Percentiles rank a stretch among this genome's conserved stretches.
Evolutionary conservation across 1,139 yeast genomes (phyloP).

Genomic region (Hansenula sp.): DNA sequence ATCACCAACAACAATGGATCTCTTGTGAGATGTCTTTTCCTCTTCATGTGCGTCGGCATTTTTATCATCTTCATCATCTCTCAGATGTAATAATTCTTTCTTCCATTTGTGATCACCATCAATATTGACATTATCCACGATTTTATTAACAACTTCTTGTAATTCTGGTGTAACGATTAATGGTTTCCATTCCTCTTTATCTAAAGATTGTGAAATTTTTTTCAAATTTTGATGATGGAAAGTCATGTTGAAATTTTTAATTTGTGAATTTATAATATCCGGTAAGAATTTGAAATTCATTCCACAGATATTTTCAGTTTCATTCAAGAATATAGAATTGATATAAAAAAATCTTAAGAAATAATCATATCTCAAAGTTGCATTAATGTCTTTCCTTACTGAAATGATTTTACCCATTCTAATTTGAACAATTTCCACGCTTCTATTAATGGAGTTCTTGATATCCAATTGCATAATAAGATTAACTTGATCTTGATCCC

Average conservation of each 20-base stretch:
- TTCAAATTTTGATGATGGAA: conserved; percentile 50
- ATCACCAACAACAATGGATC: conserved; percentile 37
- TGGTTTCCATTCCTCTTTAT: conserved; percentile 80
- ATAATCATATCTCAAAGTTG: conserved; percentile 47
- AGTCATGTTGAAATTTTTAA: conserved; percentile 54
- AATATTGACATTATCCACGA: conserved; percentile 46
- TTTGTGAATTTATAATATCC: conserved; percentile 65
- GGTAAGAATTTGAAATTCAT: conserved; percentile 58
- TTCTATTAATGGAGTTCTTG: conserved; percentile 46
- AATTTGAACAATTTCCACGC: conserved; percentile 70
- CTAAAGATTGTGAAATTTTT: conserved; percentile 45
- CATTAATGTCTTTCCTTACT: conserved; percentile 72
- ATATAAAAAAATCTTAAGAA: conserved; percentile 68
- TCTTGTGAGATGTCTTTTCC: conserved; percentile 28
- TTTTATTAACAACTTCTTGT: conserved; percentile 53
- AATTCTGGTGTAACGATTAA: conserved; percentile 43
- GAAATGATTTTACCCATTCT: conserved; percentile 75
- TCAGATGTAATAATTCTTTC: conserved; percentile 10
- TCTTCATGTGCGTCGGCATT: conserved; percentile 8
- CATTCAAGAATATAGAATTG: conserved; percentile 67
- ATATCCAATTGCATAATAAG: conserved; percentile 62
- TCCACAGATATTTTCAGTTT: conserved; percentile 84
- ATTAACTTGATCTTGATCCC: conserved; percentile 27
- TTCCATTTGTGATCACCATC: conserved; percentile 34
- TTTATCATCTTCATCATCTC: conserved; percentile 4